phyloP scores from a whole-genome alignment of 345 rosid species.

The Ceriops zippeliana region DNA sequence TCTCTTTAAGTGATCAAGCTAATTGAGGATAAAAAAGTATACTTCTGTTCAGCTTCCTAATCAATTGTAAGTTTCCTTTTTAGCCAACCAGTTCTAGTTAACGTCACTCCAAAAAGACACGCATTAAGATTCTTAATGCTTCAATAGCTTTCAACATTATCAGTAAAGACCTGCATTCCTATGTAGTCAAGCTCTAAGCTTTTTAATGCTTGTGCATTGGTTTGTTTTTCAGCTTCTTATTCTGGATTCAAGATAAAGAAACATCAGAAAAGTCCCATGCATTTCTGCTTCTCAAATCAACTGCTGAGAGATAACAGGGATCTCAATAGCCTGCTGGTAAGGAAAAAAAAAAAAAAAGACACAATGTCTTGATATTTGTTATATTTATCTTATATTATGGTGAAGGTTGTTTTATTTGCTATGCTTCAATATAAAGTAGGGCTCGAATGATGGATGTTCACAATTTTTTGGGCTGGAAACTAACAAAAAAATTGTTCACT shows the following conservation, averaged over 20 bases:
- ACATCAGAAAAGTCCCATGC: background rate
- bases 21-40: background rate
- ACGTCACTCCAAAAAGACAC: background rate
- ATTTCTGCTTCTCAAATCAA: background rate
- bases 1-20: background rate
- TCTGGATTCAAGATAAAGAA: background rate
- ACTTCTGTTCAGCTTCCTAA: background rate
- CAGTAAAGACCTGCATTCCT: background rate
- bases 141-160: background rate
- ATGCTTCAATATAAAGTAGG: background rate
- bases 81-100: too few species aligned
- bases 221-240: background rate
- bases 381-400: too few species aligned
- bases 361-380: too few species aligned
- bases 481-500: constrained; percentile 15
- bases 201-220: too few species aligned
- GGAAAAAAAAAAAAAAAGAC: too few species aligned
- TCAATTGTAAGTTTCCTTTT: background rate
- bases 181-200: too few species aligned
- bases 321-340: too few species aligned
- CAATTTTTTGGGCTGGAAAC: constrained; percentile 14
- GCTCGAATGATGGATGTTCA: constrained; percentile 3
- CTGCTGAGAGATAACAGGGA: background rate
- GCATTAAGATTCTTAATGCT: background rate
- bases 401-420: background rate